Conservation (phyloP, 768 basidiomycete genomes). For the Lactifluus hygrophoroides region DNA sequence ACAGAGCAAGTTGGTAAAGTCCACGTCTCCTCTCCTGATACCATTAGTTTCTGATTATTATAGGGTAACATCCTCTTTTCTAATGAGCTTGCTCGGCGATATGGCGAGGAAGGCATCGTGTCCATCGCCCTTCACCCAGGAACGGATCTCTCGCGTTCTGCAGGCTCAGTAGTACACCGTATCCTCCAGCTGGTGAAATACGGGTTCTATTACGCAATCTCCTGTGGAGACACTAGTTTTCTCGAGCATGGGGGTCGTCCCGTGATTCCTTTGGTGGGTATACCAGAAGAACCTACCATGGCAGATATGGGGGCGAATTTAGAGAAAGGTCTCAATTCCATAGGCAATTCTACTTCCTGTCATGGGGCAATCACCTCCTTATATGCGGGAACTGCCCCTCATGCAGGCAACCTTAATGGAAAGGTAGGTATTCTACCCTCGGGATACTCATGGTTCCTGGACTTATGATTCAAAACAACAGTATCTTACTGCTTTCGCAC, state of each 20-base stretch:
- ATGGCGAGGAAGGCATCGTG: constrained; percentile 22
- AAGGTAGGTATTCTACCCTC: neutral
- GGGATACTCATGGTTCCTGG: neutral
- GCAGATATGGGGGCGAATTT: too few relatives aligned
- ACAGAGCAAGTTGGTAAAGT: constrained; percentile 14
- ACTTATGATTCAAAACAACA: neutral
- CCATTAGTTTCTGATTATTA: neutral
- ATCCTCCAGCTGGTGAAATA: neutral
- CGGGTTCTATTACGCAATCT: neutral
- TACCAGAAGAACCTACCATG: too few relatives aligned
- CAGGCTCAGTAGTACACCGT: neutral
- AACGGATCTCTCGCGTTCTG: neutral
- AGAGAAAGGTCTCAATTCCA: neutral
- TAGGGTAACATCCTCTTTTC: constrained; percentile 24
- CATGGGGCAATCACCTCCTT: neutral
- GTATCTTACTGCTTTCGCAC: constrained; percentile 1
- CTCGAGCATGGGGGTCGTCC: neutral
- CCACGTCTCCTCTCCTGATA: neutral
- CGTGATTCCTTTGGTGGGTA: too few relatives aligned
- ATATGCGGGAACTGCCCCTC: neutral
- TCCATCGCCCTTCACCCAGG: constrained; percentile 15
- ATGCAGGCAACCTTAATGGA: neutral
- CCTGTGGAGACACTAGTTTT: neutral
- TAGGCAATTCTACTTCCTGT: neutral
- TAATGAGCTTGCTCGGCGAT: constrained; percentile 23